These are phyloP conservation scores for Microbotryum silenes-acaulis DNA, from an alignment of 1,284 basidiomycete genomes.

Conservation along the genomic window DNA sequence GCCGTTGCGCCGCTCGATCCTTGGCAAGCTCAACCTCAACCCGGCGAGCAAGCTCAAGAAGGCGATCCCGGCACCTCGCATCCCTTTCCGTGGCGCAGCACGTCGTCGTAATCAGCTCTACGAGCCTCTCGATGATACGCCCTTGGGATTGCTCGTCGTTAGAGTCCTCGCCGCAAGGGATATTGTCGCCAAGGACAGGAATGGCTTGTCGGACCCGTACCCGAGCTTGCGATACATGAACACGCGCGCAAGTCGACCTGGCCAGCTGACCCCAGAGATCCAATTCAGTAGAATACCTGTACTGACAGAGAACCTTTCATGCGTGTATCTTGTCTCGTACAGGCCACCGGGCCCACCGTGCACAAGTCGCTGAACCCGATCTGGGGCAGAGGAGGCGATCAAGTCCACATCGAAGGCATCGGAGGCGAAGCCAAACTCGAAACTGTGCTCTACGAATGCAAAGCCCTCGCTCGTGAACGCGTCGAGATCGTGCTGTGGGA, in stretches of 20 bases:
- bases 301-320: neutral
- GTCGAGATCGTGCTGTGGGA: slow-evolving; percentile 89
- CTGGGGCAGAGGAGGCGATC: slow-evolving; percentile 46
- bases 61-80: slow-evolving; percentile 1
- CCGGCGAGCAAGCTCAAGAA: slow-evolving; percentile 14
- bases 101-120: slow-evolving; percentile 9
- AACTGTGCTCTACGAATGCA: slow-evolving; percentile 56
- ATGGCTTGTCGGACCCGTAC: slow-evolving; percentile 42
- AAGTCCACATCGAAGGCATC: slow-evolving; percentile 34
- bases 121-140: slow-evolving; percentile 33
- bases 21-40: neutral
- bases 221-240: slow-evolving; percentile 34
- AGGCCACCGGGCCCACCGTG: slow-evolving; percentile 69
- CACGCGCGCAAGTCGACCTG: neutral
- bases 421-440: slow-evolving; percentile 74
- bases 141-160: slow-evolving; percentile 42
- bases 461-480: slow-evolving; percentile 15
- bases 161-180: slow-evolving; percentile 44
- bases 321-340: slow-evolving; percentile 49
- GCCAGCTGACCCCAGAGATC: slow-evolving; percentile 2
- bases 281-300: neutral
- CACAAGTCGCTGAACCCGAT: slow-evolving; percentile 70
- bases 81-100: slow-evolving; percentile 6
- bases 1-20: neutral
- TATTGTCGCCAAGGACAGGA: slow-evolving; percentile 47